phyloP scores from a whole-genome alignment of 2,329 filamentous ascomycete genomes.

The Stagonosporopsis rhizophila region DNA sequence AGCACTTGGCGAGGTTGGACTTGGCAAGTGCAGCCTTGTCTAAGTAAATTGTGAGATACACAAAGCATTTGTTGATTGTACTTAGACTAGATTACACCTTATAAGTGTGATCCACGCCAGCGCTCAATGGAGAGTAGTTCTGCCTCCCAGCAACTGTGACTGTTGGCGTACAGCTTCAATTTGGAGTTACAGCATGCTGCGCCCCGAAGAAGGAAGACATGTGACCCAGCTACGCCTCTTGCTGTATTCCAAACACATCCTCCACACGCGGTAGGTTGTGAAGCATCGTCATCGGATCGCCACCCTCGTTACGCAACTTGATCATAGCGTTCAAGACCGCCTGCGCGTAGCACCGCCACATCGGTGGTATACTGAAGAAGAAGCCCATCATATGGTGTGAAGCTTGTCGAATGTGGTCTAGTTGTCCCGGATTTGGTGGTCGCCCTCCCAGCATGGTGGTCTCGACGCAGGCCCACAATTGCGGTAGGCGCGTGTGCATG shows the following conservation, averaged over 20 bases:
- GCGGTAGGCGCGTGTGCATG: background rate
- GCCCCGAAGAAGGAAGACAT: background rate
- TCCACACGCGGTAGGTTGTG: background rate
- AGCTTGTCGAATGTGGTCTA: background rate
- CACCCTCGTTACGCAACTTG: background rate
- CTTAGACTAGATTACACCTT: background rate
- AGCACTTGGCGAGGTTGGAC: too few relatives aligned
- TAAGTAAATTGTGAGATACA: background rate
- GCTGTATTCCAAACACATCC: background rate
- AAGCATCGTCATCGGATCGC: background rate
- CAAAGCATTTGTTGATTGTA: background rate
- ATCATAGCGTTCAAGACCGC: background rate
- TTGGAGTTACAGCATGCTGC: background rate
- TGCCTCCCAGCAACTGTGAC: too few relatives aligned
- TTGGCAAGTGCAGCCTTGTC: background rate
- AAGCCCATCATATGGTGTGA: background rate
- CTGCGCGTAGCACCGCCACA: background rate
- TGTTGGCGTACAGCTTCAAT: background rate
- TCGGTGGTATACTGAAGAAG: background rate
- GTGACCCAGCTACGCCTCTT: background rate
- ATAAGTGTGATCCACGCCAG: background rate
- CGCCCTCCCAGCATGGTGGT: background rate
- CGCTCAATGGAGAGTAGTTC: background rate
- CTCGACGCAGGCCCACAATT: constrained; percentile 4
- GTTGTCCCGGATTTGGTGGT: background rate